Percentiles rank a stretch among this genome's conserved stretches.
These are phyloP conservation scores for Phytophthora citricola DNA, from an alignment of 352 stramenopile genomes.

Conservation along the genomic window DNA sequence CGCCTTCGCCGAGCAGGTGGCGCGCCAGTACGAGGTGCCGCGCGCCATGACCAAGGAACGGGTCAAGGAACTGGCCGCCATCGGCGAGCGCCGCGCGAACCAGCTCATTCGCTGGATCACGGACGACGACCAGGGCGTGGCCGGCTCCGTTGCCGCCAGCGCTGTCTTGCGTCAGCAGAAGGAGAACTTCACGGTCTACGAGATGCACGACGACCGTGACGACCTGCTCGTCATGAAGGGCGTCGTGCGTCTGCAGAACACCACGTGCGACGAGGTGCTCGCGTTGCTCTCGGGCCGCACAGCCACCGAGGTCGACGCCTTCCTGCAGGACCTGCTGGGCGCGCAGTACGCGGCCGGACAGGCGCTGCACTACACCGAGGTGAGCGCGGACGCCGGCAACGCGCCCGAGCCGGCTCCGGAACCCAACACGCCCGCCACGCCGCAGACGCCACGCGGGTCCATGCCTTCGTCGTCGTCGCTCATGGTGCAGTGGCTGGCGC, in stretches of 20 bases:
- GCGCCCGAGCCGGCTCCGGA: constrained; percentile 31
- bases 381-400: constrained; percentile 35
- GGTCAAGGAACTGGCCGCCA: constrained; percentile 46
- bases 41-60: constrained; percentile 50
- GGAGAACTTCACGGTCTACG: constrained; percentile 82
- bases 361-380: constrained; percentile 61
- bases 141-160: constrained; percentile 32
- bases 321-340: constrained; percentile 67
- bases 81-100: constrained; percentile 60
- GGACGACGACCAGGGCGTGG: constrained; percentile 60
- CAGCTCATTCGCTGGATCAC: constrained; percentile 72
- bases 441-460: constrained; percentile 33
- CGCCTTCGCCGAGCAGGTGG: constrained; percentile 63
- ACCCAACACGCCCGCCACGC: constrained; percentile 28
- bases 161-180: constrained; percentile 74
- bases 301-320: constrained; percentile 49
- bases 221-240: constrained; percentile 75
- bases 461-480: constrained; percentile 36
- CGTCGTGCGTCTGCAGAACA: constrained; percentile 70
- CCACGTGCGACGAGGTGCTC: constrained; percentile 75
- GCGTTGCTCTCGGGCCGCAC: constrained; percentile 60
- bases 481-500: constrained; percentile 74
- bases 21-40: constrained; percentile 65
- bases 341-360: constrained; percentile 63
- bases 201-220: constrained; percentile 60